Evolutionary conservation across 2,329 filamentous ascomycete species (phyloP), one percentile per base, ranked within the genome.

Genomic region (Botrytis fragariae): DNA sequence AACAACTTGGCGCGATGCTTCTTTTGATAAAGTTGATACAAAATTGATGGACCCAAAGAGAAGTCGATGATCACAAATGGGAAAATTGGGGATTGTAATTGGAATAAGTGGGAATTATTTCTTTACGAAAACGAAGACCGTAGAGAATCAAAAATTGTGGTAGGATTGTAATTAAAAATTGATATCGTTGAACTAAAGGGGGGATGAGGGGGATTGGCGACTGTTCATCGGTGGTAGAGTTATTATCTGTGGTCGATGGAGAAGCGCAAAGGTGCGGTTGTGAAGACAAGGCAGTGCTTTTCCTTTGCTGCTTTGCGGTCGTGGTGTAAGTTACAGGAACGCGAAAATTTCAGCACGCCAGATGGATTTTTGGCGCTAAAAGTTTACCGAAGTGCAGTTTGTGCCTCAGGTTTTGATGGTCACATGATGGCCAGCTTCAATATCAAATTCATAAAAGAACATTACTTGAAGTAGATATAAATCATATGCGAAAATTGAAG

Each of bases 1-100:
- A 77, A 64, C 71, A 74, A 75, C 77, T 80, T 80, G 78, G 79
- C 79, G 80, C 79, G 79, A 79, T 75, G 75, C 76, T 73, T 69
- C 71, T 63, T 42, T 73, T 44, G 71, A 73, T 73, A 69, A 45
- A 60, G 71, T 61, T 69, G 68, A 70, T 61, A 35, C 29, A 60
- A 60, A 51, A 57, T 69, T 35, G 71, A 69, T 73, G 71, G 39
- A 70, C 39, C 64, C 39, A 73, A 70, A 61, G 42, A 73, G 54
- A 70, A 70, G 51, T 39, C 18, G 65, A 70, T 57, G 71, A 73
- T 69, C 71, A 68, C 71, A 72, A 59, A 44, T 42, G 25, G 16
- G 51, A 69, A 69, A 69, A 54, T 29, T 39, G 35, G 42, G 61
- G 35, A 59, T 37, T 60, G 71, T 39, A 62, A 59, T 57, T 57